Evolutionary conservation across 1,284 basidiomycete species (phyloP).

Genomic region (Polyporus tsugae): DNA sequence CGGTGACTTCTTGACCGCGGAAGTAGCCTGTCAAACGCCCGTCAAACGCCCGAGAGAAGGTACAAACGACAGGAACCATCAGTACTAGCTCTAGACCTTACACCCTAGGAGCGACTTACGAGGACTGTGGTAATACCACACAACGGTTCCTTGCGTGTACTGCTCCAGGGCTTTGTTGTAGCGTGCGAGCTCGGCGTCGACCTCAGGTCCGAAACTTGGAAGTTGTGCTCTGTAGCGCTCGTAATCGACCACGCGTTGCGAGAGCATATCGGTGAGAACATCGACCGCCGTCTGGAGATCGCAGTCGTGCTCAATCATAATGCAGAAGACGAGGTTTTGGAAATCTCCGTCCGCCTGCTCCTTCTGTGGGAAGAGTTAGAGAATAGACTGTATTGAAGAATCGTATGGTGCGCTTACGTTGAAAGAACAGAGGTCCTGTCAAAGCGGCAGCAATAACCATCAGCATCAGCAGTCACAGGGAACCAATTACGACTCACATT

Average conservation of each 20-base stretch:
- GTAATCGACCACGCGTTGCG: conserved; percentile 51
- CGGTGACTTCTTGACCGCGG: conserved; percentile 33
- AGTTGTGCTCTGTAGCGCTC: conserved; percentile 46
- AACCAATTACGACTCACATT: conserved; percentile 45
- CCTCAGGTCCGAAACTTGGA: conserved; percentile 52
- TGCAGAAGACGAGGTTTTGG: conserved; percentile 57
- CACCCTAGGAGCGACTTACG: conserved; percentile 35
- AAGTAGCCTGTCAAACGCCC: conserved; percentile 32
- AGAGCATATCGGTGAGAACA: conserved; percentile 52
- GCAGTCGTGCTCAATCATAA: conserved; percentile 53
- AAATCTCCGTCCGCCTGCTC: conserved; percentile 59
- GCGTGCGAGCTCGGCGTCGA: conserved; percentile 48
- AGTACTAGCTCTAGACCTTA: background rate
- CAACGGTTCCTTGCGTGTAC: conserved; percentile 56
- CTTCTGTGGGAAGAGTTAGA: conserved; percentile 44
- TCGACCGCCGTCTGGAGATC: conserved; percentile 54
- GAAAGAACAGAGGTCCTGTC: conserved; percentile 56
- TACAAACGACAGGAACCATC: conserved; percentile 1
- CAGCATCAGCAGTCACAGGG: conserved; percentile 5
- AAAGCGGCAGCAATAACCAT: background rate
- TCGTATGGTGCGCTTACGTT: conserved; percentile 45
- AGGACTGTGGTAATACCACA: conserved; percentile 56
- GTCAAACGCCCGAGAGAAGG: background rate
- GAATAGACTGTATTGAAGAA: conserved; percentile 17
- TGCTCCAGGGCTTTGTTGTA: conserved; percentile 54